phyloP scores from a whole-genome alignment of 2,329 filamentous ascomycete species.

The Trichoderma sp. region DNA sequence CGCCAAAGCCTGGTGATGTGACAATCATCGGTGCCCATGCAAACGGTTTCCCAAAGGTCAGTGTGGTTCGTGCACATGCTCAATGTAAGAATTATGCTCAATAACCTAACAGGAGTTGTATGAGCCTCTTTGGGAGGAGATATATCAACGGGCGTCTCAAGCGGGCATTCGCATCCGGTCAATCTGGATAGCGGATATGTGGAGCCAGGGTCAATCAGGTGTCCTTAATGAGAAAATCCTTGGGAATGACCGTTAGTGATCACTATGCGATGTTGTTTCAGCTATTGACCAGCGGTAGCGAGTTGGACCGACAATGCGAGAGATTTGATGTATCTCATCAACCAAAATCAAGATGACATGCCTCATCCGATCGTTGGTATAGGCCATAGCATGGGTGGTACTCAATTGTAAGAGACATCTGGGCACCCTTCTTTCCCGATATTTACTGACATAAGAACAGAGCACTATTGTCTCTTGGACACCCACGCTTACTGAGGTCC shows the following conservation, averaged over 20 bases:
- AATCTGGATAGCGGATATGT: background rate
- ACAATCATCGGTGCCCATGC: background rate
- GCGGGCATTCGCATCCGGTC: background rate
- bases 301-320: background rate
- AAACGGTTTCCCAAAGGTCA: background rate
- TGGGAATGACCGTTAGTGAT: background rate
- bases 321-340: background rate
- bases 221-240: background rate
- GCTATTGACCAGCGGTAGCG: background rate
- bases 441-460: background rate
- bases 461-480: background rate
- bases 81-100: background rate
- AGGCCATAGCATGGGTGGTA: background rate
- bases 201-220: background rate
- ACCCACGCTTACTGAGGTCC: background rate
- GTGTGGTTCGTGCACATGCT: background rate
- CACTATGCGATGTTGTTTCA: background rate
- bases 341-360: background rate
- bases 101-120: background rate
- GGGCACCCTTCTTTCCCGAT: background rate
- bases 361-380: background rate
- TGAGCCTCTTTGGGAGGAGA: background rate
- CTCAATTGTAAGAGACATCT: background rate
- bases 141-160: background rate
- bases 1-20: background rate